Conservation (phyloP, 768 basidiomycete genomes). For the Trametes maxima region DNA sequence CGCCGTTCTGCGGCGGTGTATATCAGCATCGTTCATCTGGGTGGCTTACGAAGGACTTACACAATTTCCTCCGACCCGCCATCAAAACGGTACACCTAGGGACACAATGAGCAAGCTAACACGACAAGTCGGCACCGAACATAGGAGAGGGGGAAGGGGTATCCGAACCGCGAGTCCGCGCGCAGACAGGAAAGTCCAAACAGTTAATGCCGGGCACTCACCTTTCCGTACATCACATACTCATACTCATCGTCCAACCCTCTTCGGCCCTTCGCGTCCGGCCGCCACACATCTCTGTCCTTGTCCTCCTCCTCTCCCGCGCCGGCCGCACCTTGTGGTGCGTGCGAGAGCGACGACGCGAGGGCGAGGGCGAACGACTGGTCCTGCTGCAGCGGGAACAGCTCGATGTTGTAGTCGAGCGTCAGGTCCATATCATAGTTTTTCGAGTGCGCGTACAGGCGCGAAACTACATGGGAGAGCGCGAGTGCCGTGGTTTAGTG, state of each 20-base stretch:
- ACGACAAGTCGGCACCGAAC: too few species aligned
- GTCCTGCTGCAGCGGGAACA: constrained; percentile 71
- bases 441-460: constrained; percentile 86
- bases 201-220: constrained; percentile 35
- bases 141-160: too few species aligned
- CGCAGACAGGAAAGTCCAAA: not conserved
- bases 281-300: constrained; percentile 81
- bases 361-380: constrained; percentile 86
- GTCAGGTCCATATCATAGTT: constrained; percentile 92
- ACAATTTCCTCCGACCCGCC: constrained; percentile 81
- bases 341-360: constrained; percentile 74
- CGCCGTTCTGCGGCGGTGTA: constrained; percentile 63
- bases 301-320: constrained; percentile 60
- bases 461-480: constrained; percentile 64
- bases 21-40: constrained; percentile 7
- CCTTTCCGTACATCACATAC: constrained; percentile 99
- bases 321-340: constrained; percentile 52
- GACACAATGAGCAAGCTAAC: not conserved
- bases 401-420: constrained; percentile 91
- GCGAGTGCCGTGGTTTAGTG: not conserved
- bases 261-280: constrained; percentile 77
- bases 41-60: constrained; percentile 48
- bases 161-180: not conserved
- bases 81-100: constrained; percentile 95
- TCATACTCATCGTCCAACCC: constrained; percentile 95